A percentile compares a stretch with the other conserved stretches of the same genome.
phyloP scores from a whole-genome alignment of 139 green algal genomes.

The Volvox reticuliferus region DNA sequence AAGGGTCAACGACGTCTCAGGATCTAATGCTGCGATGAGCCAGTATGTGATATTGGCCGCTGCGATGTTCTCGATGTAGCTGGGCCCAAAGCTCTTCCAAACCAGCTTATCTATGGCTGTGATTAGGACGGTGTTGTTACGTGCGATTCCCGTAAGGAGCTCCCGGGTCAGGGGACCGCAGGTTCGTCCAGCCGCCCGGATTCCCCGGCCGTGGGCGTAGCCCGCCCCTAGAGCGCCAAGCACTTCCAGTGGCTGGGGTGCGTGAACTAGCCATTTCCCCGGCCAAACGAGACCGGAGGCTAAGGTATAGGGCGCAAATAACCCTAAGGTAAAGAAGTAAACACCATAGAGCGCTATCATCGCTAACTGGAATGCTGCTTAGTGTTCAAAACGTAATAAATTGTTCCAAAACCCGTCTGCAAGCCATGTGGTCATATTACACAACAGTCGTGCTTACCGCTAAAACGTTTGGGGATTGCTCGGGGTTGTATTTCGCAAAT shows the following conservation, averaged over 20 bases:
- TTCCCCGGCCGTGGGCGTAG: too few species aligned
- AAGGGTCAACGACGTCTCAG: conserved; percentile 27
- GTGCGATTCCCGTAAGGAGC: not conserved
- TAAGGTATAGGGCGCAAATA: too few species aligned
- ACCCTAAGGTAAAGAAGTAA: too few species aligned
- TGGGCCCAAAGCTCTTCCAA: conserved; percentile 29
- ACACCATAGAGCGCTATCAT: too few species aligned
- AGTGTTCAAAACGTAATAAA: too few species aligned
- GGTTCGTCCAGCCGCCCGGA: not conserved
- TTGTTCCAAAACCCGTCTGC: not conserved
- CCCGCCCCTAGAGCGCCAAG: not conserved
- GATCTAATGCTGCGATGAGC: conserved; percentile 41
- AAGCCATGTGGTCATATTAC: not conserved
- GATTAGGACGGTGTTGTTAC: conserved; percentile 15
- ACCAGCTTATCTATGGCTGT: conserved; percentile 5
- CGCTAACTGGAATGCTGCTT: too few species aligned
- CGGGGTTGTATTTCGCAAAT: too few species aligned
- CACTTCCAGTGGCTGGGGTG: too few species aligned
- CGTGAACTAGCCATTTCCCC: too few species aligned
- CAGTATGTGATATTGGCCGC: conserved; percentile 38
- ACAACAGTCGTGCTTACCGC: not conserved
- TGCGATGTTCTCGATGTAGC: conserved; percentile 40
- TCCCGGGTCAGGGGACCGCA: conserved; percentile 12
- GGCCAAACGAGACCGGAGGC: too few species aligned
- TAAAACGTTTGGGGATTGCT: not conserved